Conservation (phyloP, 345 rosid species). For the Punica granatum region DNA sequence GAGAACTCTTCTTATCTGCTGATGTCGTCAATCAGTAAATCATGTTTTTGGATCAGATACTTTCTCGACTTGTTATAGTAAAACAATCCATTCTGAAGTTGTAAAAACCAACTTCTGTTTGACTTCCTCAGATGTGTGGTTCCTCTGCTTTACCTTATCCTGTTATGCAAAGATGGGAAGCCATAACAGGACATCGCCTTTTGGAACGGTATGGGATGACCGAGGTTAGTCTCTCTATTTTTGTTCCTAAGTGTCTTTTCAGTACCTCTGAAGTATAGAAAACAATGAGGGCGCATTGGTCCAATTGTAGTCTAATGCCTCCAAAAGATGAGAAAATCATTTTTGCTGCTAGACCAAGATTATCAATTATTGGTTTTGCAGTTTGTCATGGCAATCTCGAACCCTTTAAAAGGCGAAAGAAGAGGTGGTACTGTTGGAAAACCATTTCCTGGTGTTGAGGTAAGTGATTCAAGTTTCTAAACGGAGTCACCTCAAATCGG, state of each 20-base stretch:
- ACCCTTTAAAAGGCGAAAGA: conserved; percentile 67
- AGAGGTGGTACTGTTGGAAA: conserved; percentile 97
- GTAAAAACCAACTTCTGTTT: not conserved
- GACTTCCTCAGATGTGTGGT: conserved; percentile 69
- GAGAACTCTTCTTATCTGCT: conserved; percentile 6
- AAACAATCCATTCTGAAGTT: not conserved
- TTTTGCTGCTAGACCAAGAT: not conserved
- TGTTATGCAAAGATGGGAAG: conserved; percentile 92
- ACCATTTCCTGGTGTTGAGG: conserved; percentile 96
- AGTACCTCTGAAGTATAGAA: not conserved
- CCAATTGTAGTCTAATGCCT: not conserved
- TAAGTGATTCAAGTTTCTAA: conserved; percentile 16
- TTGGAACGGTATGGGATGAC: conserved; percentile 99
- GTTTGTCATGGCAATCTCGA: conserved; percentile 96
- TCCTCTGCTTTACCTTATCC: conserved; percentile 96
- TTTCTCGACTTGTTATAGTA: not conserved
- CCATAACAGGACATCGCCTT: conserved; percentile 88
- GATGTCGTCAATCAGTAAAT: too few relatives aligned
- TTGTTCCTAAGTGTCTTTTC: not conserved
- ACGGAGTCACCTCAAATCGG: not conserved
- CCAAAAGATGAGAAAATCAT: not conserved
- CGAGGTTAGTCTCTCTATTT: conserved; percentile 38
- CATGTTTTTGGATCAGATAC: not conserved
- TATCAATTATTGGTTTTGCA: conserved; percentile 14
- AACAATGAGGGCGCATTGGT: not conserved